Conservation (phyloP, 2,329 filamentous ascomycete genomes). For the Pseudopyrenochaeta lycopersici region DNA sequence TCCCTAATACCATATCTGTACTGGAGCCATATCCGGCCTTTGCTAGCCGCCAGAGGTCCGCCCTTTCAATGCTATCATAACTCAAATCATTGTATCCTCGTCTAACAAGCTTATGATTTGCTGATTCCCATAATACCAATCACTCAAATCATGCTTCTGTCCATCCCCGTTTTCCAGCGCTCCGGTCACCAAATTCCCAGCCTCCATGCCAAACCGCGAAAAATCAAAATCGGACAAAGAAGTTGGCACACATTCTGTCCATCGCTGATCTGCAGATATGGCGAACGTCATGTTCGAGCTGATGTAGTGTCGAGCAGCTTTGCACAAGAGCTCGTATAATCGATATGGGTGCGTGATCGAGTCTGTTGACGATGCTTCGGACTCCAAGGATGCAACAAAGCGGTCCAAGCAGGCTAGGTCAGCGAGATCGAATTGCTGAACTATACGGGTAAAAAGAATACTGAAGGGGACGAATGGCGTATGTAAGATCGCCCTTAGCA, state of each 20-base stretch:
- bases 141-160: not conserved
- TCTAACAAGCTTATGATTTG: conserved; percentile 12
- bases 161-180: not conserved
- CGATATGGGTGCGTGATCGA: not conserved
- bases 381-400: not conserved
- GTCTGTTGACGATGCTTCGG: not conserved
- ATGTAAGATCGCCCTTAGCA: not conserved
- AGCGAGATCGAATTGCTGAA: not conserved
- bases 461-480: not conserved
- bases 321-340: not conserved
- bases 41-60: too few relatives aligned
- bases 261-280: not conserved
- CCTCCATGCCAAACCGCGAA: not conserved
- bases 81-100: conserved; percentile 2
- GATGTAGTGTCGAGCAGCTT: not conserved
- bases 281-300: not conserved
- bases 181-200: not conserved
- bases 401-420: not conserved
- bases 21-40: too few relatives aligned
- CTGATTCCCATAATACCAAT: not conserved
- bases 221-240: not conserved
- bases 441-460: not conserved
- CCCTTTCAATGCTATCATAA: too few relatives aligned
- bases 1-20: too few relatives aligned
- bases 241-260: not conserved